Base-by-base conservation (phyloP, 768 basidiomycete genomes). In the Guyanaporus albipodus region DNA sequence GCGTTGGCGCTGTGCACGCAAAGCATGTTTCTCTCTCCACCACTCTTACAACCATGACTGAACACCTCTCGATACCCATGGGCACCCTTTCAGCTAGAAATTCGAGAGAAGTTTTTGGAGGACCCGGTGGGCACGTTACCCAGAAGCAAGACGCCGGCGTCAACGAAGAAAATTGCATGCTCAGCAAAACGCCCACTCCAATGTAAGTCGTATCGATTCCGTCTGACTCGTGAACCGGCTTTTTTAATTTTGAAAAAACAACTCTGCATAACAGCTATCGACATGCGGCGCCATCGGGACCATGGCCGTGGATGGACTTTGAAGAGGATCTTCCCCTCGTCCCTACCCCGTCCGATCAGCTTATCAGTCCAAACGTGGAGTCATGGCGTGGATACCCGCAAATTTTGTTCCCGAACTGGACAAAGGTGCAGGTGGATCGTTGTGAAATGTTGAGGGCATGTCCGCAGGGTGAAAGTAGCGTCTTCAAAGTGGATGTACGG, bases 231-330 rank as follows among this genome's bases (percentile, higher is more conserved):
- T 3, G 32, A 23, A 21, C 22, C 15, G 8, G 8, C 15, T 29
- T 14, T 14, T 1, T 29, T 29, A n/a, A n/a, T n/a, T n/a, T n/a
- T n/a, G n/a, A n/a, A n/a, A n/a, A n/a, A n/a, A n/a, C n/a, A n/a
- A n/a, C 4, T 36, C n/a, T 37, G 24, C 8, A 35, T 24, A n/a
- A 34, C 37, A 66, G 64, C 21, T 60, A 70, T 41, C 60, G 71
- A 2, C 70, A 72, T 19, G 70, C 64, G 15, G 58, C 69, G 12
- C 71, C 71, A 4, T 68, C 66, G 4, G 71, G 70, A 6, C 71
- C 71, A 19, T 72, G 71, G 71, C 71, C 71, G 6, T 72, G 68
- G 61, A 65, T 73, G 54, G 70, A 73, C 50, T 60, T 72, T 17
- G 64, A 67, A 38, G 62, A 50, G 37, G 67, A 62, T 46, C 34